These are phyloP conservation scores for Phascolomyces articulosus DNA, from an alignment of 371 early-diverging fungal genomes.

Conservation along the genomic window DNA sequence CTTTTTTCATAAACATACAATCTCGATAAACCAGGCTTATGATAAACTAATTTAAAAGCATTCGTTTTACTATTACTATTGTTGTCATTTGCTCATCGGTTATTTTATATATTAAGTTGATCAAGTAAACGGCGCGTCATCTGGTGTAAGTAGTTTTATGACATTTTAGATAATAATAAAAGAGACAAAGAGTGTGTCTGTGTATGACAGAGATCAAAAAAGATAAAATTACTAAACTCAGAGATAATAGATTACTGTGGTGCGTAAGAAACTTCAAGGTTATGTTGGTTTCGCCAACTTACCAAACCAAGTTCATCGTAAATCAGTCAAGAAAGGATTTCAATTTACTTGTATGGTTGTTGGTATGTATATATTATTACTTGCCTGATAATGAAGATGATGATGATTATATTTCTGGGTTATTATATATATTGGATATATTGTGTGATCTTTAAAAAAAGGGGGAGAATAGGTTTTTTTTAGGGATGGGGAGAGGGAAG, in stretches of 20 bases:
- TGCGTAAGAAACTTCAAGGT: conserved; percentile 83
- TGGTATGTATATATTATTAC: conserved; percentile 46
- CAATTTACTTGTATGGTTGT: conserved; percentile 97
- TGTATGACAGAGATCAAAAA: too few species aligned
- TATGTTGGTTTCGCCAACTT: conserved; percentile 98
- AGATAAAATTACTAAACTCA: too few species aligned
- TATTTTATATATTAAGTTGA: conserved; percentile 3
- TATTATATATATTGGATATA: too few species aligned
- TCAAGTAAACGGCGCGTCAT: conserved; percentile 24
- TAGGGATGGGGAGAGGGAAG: neutral
- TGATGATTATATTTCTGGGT: too few species aligned
- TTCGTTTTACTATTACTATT: neutral
- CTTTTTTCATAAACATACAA: neutral
- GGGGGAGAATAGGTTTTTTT: neutral
- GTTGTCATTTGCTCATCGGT: neutral
- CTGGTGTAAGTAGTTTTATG: conserved; percentile 18
- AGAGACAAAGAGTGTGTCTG: too few species aligned
- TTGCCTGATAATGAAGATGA: too few species aligned
- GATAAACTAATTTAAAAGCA: neutral
- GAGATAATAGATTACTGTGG: conserved; percentile 34
- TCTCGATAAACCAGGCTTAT: neutral
- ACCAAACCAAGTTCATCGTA: conserved; percentile 98
- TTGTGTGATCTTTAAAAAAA: too few species aligned
- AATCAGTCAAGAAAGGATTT: conserved; percentile 98
- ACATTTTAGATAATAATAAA: too few species aligned